Evolutionary conservation across 164 flowering plant genomes (phyloP).

Genomic region (Chimonanthus praecox): DNA sequence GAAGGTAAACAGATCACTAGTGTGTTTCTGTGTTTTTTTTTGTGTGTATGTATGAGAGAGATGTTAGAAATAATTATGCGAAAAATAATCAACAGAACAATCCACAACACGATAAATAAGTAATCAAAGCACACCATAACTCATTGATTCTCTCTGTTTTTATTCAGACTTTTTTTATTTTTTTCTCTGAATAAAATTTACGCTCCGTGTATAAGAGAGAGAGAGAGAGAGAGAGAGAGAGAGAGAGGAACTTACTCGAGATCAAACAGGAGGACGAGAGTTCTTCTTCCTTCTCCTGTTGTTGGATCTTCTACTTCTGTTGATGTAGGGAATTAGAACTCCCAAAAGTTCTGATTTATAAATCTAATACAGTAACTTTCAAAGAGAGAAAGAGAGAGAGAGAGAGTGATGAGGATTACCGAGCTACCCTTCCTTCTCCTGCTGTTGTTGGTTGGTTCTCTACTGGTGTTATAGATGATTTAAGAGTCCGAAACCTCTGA

Average conservation of each 20-base stretch:
- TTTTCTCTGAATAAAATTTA: too few relatives aligned
- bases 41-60: not conserved
- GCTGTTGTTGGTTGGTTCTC: too few relatives aligned
- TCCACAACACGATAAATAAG: not conserved
- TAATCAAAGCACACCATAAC: not conserved
- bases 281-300: not conserved
- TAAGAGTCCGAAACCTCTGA: too few relatives aligned
- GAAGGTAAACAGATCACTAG: too few relatives aligned
- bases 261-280: too few relatives aligned
- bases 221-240: too few relatives aligned
- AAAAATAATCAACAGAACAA: not conserved
- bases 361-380: not conserved
- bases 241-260: too few relatives aligned
- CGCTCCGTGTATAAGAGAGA: too few relatives aligned
- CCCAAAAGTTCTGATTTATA: not conserved
- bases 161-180: too few relatives aligned
- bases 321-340: not conserved
- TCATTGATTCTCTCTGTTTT: too few relatives aligned
- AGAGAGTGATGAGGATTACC: conserved; percentile 2
- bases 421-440: not conserved
- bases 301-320: not conserved
- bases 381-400: not conserved
- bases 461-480: too few relatives aligned
- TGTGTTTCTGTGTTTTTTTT: too few relatives aligned
- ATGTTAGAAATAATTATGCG: not conserved